Evolutionary conservation across 2,329 filamentous ascomycete genomes (phyloP).

Genomic region (Calonectria ilicicola): DNA sequence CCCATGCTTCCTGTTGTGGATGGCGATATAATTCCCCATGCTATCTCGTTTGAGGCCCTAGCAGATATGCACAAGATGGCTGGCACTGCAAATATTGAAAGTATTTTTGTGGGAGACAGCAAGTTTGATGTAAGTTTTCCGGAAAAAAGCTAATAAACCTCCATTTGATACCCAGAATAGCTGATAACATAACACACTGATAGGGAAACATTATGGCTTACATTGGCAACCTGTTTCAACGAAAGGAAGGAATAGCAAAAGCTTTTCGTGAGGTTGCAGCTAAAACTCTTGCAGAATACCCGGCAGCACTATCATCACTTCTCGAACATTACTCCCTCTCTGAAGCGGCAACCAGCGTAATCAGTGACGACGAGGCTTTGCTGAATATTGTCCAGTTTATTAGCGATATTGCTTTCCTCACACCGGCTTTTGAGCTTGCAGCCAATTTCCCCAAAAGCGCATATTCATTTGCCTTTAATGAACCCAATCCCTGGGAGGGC

Average conservation of each 20-base stretch:
- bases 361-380: background rate
- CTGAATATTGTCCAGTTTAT: background rate
- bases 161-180: background rate
- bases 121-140: background rate
- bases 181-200: background rate
- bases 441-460: background rate
- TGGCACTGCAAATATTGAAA: background rate
- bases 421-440: background rate
- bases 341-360: background rate
- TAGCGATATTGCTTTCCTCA: background rate
- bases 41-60: background rate
- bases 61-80: background rate
- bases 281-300: background rate
- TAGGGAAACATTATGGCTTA: background rate
- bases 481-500: background rate
- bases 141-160: background rate
- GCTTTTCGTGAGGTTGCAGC: background rate
- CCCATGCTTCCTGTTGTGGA: background rate
- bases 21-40: background rate
- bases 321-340: background rate
- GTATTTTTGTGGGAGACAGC: background rate
- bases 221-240: background rate
- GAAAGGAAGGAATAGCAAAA: background rate
- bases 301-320: background rate
- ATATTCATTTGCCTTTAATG: background rate